A percentile compares a stretch with the other conserved stretches of the same genome.
phyloP scores from a whole-genome alignment of 352 stramenopile genomes.

The Globisporangium splendens region DNA sequence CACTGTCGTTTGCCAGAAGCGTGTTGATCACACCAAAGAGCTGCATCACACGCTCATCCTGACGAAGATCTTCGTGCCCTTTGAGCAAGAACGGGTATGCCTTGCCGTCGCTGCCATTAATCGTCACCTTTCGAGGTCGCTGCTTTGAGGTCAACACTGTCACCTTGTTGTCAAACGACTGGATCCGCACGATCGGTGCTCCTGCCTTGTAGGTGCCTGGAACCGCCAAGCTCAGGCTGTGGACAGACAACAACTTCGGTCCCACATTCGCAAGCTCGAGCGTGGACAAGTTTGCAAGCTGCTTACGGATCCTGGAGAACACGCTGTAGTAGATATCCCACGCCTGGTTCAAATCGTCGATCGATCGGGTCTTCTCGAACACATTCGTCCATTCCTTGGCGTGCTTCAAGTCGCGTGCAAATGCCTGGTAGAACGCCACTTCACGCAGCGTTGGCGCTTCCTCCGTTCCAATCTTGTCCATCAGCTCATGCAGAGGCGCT shows the following conservation, averaged over 20 bases:
- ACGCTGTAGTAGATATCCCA: conserved; percentile 99
- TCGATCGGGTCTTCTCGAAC: conserved; percentile 73
- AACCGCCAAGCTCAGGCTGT: conserved; percentile 95
- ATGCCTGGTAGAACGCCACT: conserved; percentile 85
- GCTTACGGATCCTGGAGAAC: conserved; percentile 92
- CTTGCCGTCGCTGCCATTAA: conserved; percentile 97
- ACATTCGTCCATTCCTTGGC: conserved; percentile 84
- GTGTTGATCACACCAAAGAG: conserved; percentile 99
- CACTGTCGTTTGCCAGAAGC: conserved; percentile 95
- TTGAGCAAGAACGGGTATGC: conserved; percentile 99
- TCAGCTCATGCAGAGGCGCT: conserved; percentile 90
- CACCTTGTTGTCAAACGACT: conserved; percentile 93
- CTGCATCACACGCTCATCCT: conserved; percentile 99
- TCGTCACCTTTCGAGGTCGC: conserved; percentile 97
- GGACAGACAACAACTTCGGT: conserved; percentile 93
- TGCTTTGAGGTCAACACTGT: conserved; percentile 99
- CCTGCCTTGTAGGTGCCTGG: conserved; percentile 90
- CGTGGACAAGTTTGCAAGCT: conserved; percentile 94
- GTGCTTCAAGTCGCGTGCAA: conserved; percentile 90
- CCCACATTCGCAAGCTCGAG: conserved; percentile 97
- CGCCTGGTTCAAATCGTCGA: conserved; percentile 85
- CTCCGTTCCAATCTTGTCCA: conserved; percentile 77
- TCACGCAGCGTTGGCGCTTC: conserved; percentile 82
- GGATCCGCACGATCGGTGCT: conserved; percentile 83
- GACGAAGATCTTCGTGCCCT: conserved; percentile 99